phyloP scores from a whole-genome alignment of 108 stramenopile species.

The Cyclotella distinguenda region DNA sequence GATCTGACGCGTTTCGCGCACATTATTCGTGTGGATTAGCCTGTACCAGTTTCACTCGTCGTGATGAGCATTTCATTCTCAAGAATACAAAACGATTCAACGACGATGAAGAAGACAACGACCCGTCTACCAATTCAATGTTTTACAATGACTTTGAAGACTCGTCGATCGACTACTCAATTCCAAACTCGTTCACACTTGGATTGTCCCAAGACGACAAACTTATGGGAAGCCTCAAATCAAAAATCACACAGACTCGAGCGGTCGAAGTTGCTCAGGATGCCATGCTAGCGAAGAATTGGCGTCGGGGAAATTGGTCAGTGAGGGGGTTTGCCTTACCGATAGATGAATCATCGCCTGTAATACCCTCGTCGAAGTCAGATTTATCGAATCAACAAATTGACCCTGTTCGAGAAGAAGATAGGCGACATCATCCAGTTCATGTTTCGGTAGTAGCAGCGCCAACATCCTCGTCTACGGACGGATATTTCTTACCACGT shows the following conservation, averaged over 20 bases:
- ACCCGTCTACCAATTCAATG: not conserved
- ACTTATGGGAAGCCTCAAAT: constrained; percentile 20
- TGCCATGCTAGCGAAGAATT: constrained; percentile 43
- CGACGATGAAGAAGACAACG: not conserved
- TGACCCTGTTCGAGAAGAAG: not conserved
- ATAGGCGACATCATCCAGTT: not conserved
- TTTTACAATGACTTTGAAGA: constrained; percentile 42
- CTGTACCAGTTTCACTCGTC: too few species aligned
- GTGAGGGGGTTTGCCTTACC: constrained; percentile 45
- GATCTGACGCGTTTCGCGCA: too few species aligned
- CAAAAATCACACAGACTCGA: constrained; percentile 30
- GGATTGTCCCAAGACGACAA: not conserved
- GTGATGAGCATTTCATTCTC: too few species aligned
- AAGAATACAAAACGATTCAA: not conserved
- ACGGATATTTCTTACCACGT: constrained; percentile 15
- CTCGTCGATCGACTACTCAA: constrained; percentile 1
- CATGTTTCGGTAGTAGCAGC: constrained; percentile 31
- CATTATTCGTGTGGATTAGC: too few species aligned
- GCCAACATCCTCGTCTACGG: constrained; percentile 12
- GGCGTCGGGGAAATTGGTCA: constrained; percentile 49
- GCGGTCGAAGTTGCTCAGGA: constrained; percentile 36
- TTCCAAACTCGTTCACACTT: not conserved
- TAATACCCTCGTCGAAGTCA: constrained; percentile 9
- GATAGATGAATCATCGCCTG: constrained; percentile 9
- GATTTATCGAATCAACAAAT: not conserved